Conservation (phyloP, 1,284 basidiomycete species). For the Rhodotorula sp. region DNA sequence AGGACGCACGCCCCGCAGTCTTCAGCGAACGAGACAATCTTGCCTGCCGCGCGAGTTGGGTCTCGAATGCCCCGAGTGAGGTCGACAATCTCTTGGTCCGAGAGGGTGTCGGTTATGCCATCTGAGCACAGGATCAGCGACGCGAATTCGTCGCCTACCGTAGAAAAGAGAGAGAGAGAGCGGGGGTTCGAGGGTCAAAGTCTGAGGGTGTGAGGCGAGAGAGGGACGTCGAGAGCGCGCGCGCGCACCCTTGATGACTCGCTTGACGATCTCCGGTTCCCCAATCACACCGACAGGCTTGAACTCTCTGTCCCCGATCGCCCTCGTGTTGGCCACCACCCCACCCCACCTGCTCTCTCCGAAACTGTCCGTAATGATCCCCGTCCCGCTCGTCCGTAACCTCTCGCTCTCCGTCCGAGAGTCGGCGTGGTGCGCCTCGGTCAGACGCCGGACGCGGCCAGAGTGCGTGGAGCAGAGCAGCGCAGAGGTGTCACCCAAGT, state of each 20-base stretch:
- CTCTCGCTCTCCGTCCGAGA: slow-evolving; percentile 78
- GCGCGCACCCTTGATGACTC: slow-evolving; percentile 71
- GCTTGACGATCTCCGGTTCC: slow-evolving; percentile 86
- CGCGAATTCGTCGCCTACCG: slow-evolving; percentile 34
- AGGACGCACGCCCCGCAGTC: slow-evolving; percentile 61
- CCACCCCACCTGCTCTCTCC: slow-evolving; percentile 93
- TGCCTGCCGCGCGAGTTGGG: slow-evolving; percentile 68
- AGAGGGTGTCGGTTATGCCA: slow-evolving; percentile 83
- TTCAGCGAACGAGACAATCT: slow-evolving; percentile 83
- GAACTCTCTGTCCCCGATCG: slow-evolving; percentile 87
- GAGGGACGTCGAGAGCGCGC: slow-evolving; percentile 11
- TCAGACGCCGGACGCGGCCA: slow-evolving; percentile 32
- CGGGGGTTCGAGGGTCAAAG: background rate
- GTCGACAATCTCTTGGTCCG: slow-evolving; percentile 92
- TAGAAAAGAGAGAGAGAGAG: background rate
- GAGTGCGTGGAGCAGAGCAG: slow-evolving; percentile 31
- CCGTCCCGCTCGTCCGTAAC: slow-evolving; percentile 77
- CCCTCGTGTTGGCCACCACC: slow-evolving; percentile 86
- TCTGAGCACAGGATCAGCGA: slow-evolving; percentile 56
- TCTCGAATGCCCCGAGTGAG: slow-evolving; percentile 51
- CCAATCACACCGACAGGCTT: slow-evolving; percentile 89
- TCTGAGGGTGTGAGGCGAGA: background rate
- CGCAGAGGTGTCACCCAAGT: slow-evolving; percentile 83
- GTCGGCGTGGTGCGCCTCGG: slow-evolving; percentile 79
- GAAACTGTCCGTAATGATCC: slow-evolving; percentile 89